Evolutionary conservation across 139 green algal species (phyloP).

Genomic region (Diplosphaera chodatii): DNA sequence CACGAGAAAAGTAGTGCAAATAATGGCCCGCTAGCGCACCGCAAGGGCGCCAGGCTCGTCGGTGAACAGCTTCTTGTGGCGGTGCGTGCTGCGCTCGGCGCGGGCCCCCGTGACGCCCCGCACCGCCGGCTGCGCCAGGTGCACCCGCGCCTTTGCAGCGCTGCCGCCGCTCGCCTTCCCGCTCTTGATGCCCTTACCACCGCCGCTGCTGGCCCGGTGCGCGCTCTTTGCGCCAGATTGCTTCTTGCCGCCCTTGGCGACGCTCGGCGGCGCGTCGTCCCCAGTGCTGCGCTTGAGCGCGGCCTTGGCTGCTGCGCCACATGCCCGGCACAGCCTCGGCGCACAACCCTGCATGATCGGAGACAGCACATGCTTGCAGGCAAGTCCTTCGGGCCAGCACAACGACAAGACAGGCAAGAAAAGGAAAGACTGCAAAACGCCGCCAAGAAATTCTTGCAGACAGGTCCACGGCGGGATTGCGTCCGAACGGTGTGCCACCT

Average conservation of each 20-base stretch:
- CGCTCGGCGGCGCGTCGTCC: neutral
- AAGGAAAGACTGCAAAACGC: too few species aligned
- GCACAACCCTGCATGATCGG: neutral
- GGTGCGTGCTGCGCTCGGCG: conserved; percentile 44
- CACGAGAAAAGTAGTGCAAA: too few species aligned
- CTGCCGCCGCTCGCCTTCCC: neutral
- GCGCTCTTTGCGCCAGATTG: too few species aligned
- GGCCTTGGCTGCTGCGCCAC: neutral
- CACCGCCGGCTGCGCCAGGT: conserved; percentile 22
- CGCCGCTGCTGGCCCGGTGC: neutral
- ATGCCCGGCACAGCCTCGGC: neutral
- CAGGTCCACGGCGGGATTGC: too few species aligned
- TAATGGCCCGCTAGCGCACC: neutral
- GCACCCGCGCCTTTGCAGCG: conserved; percentile 9
- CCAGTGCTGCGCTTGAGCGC: neutral
- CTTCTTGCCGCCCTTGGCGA: neutral
- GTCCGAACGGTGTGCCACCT: too few species aligned
- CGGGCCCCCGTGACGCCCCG: conserved; percentile 8
- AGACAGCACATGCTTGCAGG: too few species aligned
- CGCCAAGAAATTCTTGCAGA: too few species aligned
- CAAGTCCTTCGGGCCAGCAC: too few species aligned
- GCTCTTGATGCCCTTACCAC: neutral
- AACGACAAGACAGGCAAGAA: too few species aligned
- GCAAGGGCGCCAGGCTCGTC: conserved; percentile 37
- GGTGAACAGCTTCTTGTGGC: conserved; percentile 68